Percentiles rank a stretch among this genome's conserved stretches.
These are phyloP conservation scores for Astrothelium macrocarpum DNA, from an alignment of 495 filamentous ascomycete species.

Conservation along the genomic window DNA sequence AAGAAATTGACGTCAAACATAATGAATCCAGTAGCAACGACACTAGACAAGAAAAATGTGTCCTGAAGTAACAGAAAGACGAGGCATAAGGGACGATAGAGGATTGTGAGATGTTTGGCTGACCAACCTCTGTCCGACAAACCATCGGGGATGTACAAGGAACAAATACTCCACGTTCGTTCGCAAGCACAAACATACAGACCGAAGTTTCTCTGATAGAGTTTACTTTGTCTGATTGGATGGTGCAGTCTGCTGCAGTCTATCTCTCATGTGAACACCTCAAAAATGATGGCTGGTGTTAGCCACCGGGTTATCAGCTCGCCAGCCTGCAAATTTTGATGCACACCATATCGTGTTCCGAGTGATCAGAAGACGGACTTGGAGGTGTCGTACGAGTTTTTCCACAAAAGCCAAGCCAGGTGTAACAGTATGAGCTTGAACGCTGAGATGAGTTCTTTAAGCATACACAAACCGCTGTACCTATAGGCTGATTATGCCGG, in stretches of 20 bases:
- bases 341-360: not conserved
- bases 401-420: too few relatives aligned
- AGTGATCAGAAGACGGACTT: not conserved
- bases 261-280: not conserved
- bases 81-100: not conserved
- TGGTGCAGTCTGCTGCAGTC: not conserved
- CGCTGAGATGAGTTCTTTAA: too few relatives aligned
- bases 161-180: not conserved
- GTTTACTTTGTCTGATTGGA: not conserved
- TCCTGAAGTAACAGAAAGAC: not conserved
- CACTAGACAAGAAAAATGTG: not conserved
- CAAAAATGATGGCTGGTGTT: not conserved
- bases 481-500: too few relatives aligned
- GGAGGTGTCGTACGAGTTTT: too few relatives aligned
- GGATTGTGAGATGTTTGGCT: not conserved
- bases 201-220: not conserved
- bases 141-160: not conserved
- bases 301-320: not conserved
- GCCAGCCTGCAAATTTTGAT: not conserved
- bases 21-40: not conserved
- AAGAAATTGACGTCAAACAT: conserved; percentile 3
- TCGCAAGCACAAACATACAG: not conserved
- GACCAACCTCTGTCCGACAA: not conserved
- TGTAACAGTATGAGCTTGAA: too few relatives aligned
- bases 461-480: too few relatives aligned